Evolutionary conservation across 2,329 filamentous ascomycete genomes (phyloP).

Genomic region (Colletotrichum sp.): DNA sequence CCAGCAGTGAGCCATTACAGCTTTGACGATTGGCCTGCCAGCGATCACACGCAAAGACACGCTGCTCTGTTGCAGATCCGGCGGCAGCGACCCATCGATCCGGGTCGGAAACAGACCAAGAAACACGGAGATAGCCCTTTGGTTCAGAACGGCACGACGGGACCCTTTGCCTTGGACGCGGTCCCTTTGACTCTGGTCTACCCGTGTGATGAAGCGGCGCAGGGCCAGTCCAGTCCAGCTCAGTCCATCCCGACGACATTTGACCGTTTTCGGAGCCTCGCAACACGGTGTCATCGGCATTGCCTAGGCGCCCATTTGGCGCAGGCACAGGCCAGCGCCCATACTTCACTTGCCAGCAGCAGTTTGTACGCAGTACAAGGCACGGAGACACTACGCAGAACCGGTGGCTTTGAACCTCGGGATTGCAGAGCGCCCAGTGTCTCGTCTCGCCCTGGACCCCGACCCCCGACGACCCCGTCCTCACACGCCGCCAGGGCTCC

Average conservation of each 20-base stretch:
- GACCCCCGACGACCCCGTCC: background rate
- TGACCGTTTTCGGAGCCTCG: slow-evolving; percentile 19
- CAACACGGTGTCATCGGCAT: slow-evolving; percentile 14
- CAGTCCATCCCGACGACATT: background rate
- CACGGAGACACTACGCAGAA: background rate
- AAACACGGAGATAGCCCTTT: background rate
- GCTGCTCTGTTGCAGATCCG: slow-evolving; percentile 11
- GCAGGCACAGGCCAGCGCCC: background rate
- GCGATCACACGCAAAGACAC: slow-evolving; percentile 9
- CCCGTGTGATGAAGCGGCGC: background rate
- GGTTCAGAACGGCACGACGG: background rate
- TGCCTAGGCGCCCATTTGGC: slow-evolving; percentile 6
- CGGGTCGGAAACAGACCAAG: slow-evolving; percentile 1
- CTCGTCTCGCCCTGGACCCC: slow-evolving; percentile 15
- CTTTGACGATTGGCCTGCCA: background rate
- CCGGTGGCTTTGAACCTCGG: background rate
- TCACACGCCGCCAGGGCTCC: background rate
- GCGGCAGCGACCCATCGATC: slow-evolving; percentile 9
- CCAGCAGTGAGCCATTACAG: background rate
- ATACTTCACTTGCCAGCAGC: background rate
- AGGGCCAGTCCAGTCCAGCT: background rate
- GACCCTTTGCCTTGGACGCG: background rate
- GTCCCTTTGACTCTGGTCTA: background rate
- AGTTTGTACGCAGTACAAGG: background rate
- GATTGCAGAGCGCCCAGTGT: background rate